phyloP scores from a whole-genome alignment of 768 basidiomycete genomes.

The Scleroderma citrinum region DNA sequence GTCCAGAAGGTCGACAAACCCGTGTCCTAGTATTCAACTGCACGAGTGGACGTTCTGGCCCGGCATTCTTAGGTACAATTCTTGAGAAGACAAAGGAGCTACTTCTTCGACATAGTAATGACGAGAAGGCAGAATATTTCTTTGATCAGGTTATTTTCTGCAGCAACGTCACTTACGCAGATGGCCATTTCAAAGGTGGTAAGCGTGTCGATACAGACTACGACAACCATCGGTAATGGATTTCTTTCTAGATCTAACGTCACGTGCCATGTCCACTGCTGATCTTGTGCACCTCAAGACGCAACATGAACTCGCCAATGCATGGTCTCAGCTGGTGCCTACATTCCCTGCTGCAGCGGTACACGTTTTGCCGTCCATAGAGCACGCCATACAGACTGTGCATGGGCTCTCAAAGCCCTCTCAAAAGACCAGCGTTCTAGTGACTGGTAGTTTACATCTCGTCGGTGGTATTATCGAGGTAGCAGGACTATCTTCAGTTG shows the following conservation, averaged over 20 bases:
- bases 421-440: slow-evolving; percentile 56
- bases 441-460: slow-evolving; percentile 89
- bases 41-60: slow-evolving; percentile 82
- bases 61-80: slow-evolving; percentile 59
- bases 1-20: slow-evolving; percentile 19
- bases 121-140: slow-evolving; percentile 39
- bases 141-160: slow-evolving; percentile 92
- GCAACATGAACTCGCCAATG: slow-evolving; percentile 69
- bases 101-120: slow-evolving; percentile 35
- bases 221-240: neutral
- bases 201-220: slow-evolving; percentile 16
- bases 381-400: slow-evolving; percentile 76
- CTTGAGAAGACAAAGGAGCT: slow-evolving; percentile 45
- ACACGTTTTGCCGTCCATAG: slow-evolving; percentile 80
- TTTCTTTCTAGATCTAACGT: slow-evolving; percentile 61
- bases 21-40: slow-evolving; percentile 92
- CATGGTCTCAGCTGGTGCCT: slow-evolving; percentile 65
- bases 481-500: slow-evolving; percentile 68
- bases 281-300: slow-evolving; percentile 64
- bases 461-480: slow-evolving; percentile 94
- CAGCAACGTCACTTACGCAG: slow-evolving; percentile 90
- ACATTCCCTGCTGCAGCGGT: slow-evolving; percentile 54
- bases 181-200: slow-evolving; percentile 91
- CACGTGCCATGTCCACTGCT: slow-evolving; percentile 53
- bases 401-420: slow-evolving; percentile 33